Base-by-base conservation (phyloP, 306 rosid genomes). In the Lotus japonicus region DNA sequence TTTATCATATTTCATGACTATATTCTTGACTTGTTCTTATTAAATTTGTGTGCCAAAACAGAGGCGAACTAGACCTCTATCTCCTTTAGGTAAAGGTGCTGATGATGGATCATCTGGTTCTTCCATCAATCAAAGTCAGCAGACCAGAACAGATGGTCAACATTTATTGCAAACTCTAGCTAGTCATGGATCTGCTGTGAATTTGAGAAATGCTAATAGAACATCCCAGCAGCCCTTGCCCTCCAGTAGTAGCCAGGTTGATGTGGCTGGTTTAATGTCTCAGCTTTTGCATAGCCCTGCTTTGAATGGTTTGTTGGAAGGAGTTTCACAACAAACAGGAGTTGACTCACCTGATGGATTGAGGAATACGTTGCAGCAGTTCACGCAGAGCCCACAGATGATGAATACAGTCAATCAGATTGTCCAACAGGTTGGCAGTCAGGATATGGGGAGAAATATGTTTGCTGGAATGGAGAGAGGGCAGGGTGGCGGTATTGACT, bases 281-380 rank as follows among this genome's bases (percentile, higher is more conserved):
- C 99, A 90, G 88, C 96, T 84, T 71, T 78, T 95, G 82, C 88
- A 85, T 14, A 90, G 86, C 81, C 97, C 99, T 60, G 95, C 89
- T 70, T 75, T 94, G 73, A 88, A 84, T 85, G 96, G 99, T 73
- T 51, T 94, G 77, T 78, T 94, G 75, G 16, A 95, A 18, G 95
- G 96, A 54, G 88, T 94, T 84, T 95, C 97, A 23, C 92, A 85
- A 81, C 97, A 95, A 82, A 80, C 94, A 6, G 95, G 99, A 44
- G 87, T 63, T 68, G 97, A 90, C 39, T 90, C 97, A 45, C 90
- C 97, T 2, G 87, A 90, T 87, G 86, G 78, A 70, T 81, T 95
- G 81, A 87, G 96, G 87, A 95, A 83, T 66, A 84, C 90, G 92
- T 78, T 95, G 88, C 95, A 90, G 73, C 95, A 85, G 85, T 83